These are phyloP conservation scores for Wickerhamiella dianesei DNA, from an alignment of 805 yeast genomes.

Conservation along the genomic window DNA sequence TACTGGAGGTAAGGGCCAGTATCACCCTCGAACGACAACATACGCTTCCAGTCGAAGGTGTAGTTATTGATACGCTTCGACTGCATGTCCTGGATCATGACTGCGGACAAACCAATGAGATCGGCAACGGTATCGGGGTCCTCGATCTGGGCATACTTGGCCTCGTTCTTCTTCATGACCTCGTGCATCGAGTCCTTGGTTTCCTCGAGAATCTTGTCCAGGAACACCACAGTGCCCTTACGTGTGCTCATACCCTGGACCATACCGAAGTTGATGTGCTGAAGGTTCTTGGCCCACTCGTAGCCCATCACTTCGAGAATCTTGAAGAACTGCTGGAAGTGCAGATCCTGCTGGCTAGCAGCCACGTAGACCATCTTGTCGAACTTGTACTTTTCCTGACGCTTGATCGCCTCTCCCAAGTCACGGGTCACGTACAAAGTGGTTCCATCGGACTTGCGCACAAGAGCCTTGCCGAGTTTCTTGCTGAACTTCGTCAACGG, in stretches of 20 bases:
- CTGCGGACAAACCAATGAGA: conserved; percentile 89
- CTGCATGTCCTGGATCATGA: conserved; percentile 98
- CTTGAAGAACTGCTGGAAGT: conserved; percentile 85
- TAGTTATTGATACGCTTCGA: conserved; percentile 93
- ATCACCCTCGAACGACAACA: conserved; percentile 97
- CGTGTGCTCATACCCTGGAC: conserved; percentile 98
- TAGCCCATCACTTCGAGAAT: conserved; percentile 80
- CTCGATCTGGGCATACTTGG: conserved; percentile 81
- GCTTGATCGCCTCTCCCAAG: conserved; percentile 88
- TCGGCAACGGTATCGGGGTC: conserved; percentile 93
- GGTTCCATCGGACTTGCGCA: conserved; percentile 91
- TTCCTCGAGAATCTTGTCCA: conserved; percentile 85
- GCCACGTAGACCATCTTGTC: conserved; percentile 94
- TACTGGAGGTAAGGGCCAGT: conserved; percentile 98
- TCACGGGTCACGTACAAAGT: conserved; percentile 90
- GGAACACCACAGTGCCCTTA: conserved; percentile 96
- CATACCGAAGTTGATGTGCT: conserved; percentile 92
- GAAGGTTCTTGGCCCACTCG: conserved; percentile 69
- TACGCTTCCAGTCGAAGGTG: conserved; percentile 94
- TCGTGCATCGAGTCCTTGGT: conserved; percentile 90
- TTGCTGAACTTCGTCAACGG: conserved; percentile 76
- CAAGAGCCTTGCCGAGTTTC: conserved; percentile 84
- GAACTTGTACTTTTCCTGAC: conserved; percentile 69
- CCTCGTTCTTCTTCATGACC: conserved; percentile 86
- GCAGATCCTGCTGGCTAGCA: conserved; percentile 94